Percentiles rank a stretch among this genome's conserved stretches.
phyloP scores from a whole-genome alignment of 1,284 basidiomycete species.

The Moniliella sp. region DNA sequence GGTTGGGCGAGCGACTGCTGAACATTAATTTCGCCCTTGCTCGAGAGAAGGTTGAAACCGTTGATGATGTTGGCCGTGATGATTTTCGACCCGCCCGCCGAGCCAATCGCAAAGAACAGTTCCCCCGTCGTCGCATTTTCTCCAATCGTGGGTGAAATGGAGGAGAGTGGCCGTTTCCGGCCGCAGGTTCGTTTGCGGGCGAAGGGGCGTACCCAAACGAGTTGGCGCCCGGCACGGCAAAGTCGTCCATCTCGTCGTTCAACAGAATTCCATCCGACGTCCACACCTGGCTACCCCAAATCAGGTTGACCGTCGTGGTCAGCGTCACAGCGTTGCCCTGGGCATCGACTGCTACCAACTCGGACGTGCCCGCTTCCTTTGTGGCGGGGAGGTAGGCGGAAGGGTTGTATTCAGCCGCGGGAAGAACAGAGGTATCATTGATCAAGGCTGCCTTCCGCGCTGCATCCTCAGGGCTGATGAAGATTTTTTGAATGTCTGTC shows the following conservation, averaged over 20 bases:
- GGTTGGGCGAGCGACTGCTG: slow-evolving; percentile 23
- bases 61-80: slow-evolving; percentile 36
- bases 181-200: slow-evolving; percentile 33
- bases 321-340: slow-evolving; percentile 35
- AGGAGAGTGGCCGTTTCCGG: slow-evolving; percentile 35
- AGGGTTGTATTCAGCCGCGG: slow-evolving; percentile 31
- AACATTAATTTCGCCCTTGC: slow-evolving; percentile 12
- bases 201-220: slow-evolving; percentile 28
- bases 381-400: slow-evolving; percentile 18
- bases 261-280: slow-evolving; percentile 20
- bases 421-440: slow-evolving; percentile 13
- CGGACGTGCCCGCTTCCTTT: slow-evolving; percentile 35
- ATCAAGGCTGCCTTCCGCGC: slow-evolving; percentile 25
- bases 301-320: slow-evolving; percentile 37
- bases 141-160: slow-evolving; percentile 34
- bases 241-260: slow-evolving; percentile 36
- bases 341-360: slow-evolving; percentile 34
- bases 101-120: slow-evolving; percentile 33
- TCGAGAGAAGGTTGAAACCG: slow-evolving; percentile 18
- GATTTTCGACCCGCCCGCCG: slow-evolving; percentile 36
- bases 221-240: slow-evolving; percentile 30
- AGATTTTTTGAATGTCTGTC: neutral
- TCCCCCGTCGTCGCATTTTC: slow-evolving; percentile 30
- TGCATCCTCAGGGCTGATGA: neutral
- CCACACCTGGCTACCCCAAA: slow-evolving; percentile 29